A percentile compares a stretch with the other conserved stretches of the same genome.
Evolutionary conservation across 805 yeast species (phyloP).

Genomic region (Candida sonorensis): DNA sequence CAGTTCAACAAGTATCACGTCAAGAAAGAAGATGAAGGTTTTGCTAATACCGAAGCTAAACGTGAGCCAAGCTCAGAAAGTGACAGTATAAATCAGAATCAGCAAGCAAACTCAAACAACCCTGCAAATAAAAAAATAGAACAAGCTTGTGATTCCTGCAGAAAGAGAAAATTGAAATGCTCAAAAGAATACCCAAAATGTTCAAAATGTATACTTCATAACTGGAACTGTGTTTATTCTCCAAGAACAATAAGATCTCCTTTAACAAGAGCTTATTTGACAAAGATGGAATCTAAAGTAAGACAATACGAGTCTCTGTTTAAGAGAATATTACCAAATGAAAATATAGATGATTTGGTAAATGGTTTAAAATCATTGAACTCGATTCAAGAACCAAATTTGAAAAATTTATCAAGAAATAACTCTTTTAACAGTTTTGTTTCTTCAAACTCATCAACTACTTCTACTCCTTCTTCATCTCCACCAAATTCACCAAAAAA

Average conservation of each 20-base stretch:
- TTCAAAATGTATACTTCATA: slow-evolving; percentile 62
- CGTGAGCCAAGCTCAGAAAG: too few relatives aligned
- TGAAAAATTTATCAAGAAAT: too few relatives aligned
- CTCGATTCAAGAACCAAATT: too few relatives aligned
- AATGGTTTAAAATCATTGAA: slow-evolving; percentile 11
- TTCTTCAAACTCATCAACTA: not conserved
- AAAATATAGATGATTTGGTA: slow-evolving; percentile 33
- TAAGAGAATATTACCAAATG: slow-evolving; percentile 36
- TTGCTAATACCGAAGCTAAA: too few relatives aligned
- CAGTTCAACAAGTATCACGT: too few relatives aligned
- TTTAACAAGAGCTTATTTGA: slow-evolving; percentile 71
- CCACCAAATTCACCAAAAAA: slow-evolving; percentile 3
- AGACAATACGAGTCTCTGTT: slow-evolving; percentile 39
- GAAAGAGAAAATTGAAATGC: slow-evolving; percentile 73
- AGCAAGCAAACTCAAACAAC: too few relatives aligned
- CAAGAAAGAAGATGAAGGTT: too few relatives aligned
- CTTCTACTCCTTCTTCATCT: slow-evolving; percentile 9
- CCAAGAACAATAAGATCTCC: slow-evolving; percentile 78
- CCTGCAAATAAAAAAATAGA: too few relatives aligned
- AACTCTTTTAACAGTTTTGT: too few relatives aligned
- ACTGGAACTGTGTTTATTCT: slow-evolving; percentile 71
- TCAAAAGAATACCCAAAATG: slow-evolving; percentile 75
- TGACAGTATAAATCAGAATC: too few relatives aligned
- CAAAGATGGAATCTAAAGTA: slow-evolving; percentile 61
- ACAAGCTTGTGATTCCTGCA: slow-evolving; percentile 77